Base-by-base conservation (phyloP, 2,329 filamentous ascomycete species). In the Pestalotiopsis fici region DNA sequence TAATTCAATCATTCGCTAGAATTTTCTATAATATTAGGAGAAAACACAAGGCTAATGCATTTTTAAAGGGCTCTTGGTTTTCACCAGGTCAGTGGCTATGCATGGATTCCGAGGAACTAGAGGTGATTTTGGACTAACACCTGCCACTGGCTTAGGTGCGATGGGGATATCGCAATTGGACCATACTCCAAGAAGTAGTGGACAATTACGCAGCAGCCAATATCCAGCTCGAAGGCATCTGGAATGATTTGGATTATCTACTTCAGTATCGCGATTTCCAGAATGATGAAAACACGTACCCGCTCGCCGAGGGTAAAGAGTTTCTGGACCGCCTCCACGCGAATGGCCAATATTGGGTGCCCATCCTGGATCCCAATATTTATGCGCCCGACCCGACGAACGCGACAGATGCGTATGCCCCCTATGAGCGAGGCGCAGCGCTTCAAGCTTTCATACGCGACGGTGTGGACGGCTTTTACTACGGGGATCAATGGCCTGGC, bases 101-200 rank as follows among this genome's bases (percentile, higher is more conserved):
- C 11, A 7, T 35, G 4, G 31, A 35, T 35, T 0, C 4, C 3
- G 31, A 35, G 4, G 3, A 9, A 1, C 2, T 35, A 1, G 11
- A 35, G 5, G 31, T 1, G 6, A 11, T 35, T 35, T 2, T 2
- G 5, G 4, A 9, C 31, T 35, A 35, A 35, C 31, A 35, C 31
- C 0, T 95, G 87, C 76, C 93, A 97, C 71, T 11, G 1, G 1
- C 7, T 9, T 93, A 97, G 76, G 95, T 93, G 73, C 86, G 92
- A 68, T 96, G 93, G 90, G 93, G 93, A 0, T 96, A 96, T 76
- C 81, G 85, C 55, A 93, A 93, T 73, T 94, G 91, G 88, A 86
- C 87, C 1, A 84, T 88, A 31, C 74, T 93, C 3, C 85, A 91
- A 69, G 86, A 89, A 63, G 90, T 93, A 1, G 85, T 93, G 4